Evolutionary conservation across 768 basidiomycete genomes (phyloP).

Genomic region (Heimioporus sp.): DNA sequence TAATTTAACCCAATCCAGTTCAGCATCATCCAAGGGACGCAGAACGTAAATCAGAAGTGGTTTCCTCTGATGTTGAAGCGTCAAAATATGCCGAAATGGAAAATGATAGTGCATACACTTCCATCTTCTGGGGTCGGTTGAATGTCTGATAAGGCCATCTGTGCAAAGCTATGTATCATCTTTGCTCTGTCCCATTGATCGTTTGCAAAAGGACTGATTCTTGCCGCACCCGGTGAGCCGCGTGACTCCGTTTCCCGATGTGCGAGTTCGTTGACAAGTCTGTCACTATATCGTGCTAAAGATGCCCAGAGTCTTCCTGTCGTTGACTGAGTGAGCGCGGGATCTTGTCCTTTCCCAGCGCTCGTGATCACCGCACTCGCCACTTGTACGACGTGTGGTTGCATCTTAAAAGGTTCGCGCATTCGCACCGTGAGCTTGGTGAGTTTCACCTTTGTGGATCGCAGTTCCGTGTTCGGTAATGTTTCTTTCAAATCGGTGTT

Average conservation of each 20-base stretch:
- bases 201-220: constrained; percentile 44
- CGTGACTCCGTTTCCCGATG: constrained; percentile 58
- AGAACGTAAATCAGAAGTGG: constrained; percentile 46
- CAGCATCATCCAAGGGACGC: constrained; percentile 29
- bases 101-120: constrained; percentile 10
- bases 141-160: constrained; percentile 43
- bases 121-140: background rate
- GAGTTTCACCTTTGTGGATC: constrained; percentile 48
- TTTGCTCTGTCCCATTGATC: constrained; percentile 71
- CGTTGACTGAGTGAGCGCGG: constrained; percentile 24
- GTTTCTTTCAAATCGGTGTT: constrained; percentile 2
- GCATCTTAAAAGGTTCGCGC: constrained; percentile 51
- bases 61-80: constrained; percentile 25
- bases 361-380: constrained; percentile 54
- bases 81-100: background rate
- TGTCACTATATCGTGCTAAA: constrained; percentile 78
- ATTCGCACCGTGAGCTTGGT: constrained; percentile 59
- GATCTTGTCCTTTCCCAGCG: constrained; percentile 34
- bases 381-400: constrained; percentile 51
- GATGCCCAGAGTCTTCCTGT: constrained; percentile 63
- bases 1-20: constrained; percentile 42
- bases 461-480: constrained; percentile 5
- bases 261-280: constrained; percentile 60
- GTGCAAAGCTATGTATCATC: constrained; percentile 78
- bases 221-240: constrained; percentile 28